Evolutionary conservation across 1,139 yeast genomes (phyloP).

Genomic region (Yamadazyma conglobata): DNA sequence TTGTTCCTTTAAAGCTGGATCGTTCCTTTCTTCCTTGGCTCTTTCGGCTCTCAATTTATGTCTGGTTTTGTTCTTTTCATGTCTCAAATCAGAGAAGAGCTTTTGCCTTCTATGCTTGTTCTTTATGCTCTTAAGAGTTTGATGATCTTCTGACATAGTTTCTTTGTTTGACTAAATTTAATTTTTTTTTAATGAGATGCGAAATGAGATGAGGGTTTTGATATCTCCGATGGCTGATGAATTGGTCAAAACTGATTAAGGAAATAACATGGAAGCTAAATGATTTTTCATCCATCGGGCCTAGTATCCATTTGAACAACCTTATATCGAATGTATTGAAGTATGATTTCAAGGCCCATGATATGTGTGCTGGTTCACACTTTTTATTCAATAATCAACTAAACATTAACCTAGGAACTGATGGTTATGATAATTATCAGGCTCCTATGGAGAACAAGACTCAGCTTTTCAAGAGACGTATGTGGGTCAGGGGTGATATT

Average conservation of each 20-base stretch:
- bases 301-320: slow-evolving; percentile 6
- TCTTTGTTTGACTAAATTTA: neutral
- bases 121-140: slow-evolving; percentile 48
- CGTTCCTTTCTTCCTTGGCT: slow-evolving; percentile 77
- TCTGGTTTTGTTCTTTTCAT: slow-evolving; percentile 70
- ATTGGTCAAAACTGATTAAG: slow-evolving; percentile 11
- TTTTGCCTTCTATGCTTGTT: slow-evolving; percentile 81
- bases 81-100: slow-evolving; percentile 69
- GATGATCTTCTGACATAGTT: slow-evolving; percentile 15
- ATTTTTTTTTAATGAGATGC: slow-evolving; percentile 5
- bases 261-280: slow-evolving; percentile 12
- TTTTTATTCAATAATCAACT: slow-evolving; percentile 56
- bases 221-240: slow-evolving; percentile 3
- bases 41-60: slow-evolving; percentile 74
- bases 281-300: slow-evolving; percentile 12
- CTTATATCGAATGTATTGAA: slow-evolving; percentile 6
- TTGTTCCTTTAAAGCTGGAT: slow-evolving; percentile 78
- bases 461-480: slow-evolving; percentile 51
- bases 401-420: slow-evolving; percentile 52
- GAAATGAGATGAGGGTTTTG: slow-evolving; percentile 8
- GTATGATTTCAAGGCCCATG: neutral
- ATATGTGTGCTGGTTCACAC: slow-evolving; percentile 50
- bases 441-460: slow-evolving; percentile 46
- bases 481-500: slow-evolving; percentile 80
- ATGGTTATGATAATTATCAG: slow-evolving; percentile 83